Evolutionary conservation across 2,329 filamentous ascomycete genomes (phyloP).

Genomic region (Sphaerulina populicola): DNA sequence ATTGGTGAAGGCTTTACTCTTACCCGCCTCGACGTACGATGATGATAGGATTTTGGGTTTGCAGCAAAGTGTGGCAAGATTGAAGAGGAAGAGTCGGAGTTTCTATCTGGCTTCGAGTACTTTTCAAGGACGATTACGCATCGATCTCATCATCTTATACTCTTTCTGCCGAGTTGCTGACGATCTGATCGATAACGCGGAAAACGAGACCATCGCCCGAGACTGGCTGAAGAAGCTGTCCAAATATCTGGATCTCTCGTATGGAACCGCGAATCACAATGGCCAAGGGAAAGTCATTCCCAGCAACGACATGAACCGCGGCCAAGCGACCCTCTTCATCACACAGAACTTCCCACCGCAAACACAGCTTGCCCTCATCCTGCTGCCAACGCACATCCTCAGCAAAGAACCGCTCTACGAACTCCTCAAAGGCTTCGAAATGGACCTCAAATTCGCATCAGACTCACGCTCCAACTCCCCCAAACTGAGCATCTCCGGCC

Average conservation of each 20-base stretch:
- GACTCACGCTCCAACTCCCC: conserved; percentile 5
- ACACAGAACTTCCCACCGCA: conserved; percentile 46
- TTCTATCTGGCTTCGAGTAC: conserved; percentile 65
- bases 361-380: conserved; percentile 48
- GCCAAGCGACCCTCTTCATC: conserved; percentile 35
- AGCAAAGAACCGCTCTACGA: conserved; percentile 53
- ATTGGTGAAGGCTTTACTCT: conserved; percentile 48
- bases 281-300: conserved; percentile 23
- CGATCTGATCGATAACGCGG: conserved; percentile 61
- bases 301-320: conserved; percentile 27
- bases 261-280: conserved; percentile 30
- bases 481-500: conserved; percentile 26
- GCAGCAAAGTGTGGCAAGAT: conserved; percentile 49
- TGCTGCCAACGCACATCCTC: conserved; percentile 52
- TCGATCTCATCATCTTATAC: conserved; percentile 61
- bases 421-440: conserved; percentile 60
- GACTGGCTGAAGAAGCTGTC: conserved; percentile 53
- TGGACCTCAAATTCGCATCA: conserved; percentile 52
- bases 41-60: conserved; percentile 51
- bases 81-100: conserved; percentile 60
- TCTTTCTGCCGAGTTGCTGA: conserved; percentile 67
- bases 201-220: conserved; percentile 45
- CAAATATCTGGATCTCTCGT: conserved; percentile 50
- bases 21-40: conserved; percentile 47
- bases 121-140: conserved; percentile 59